These are phyloP conservation scores for Salix udensis DNA, from an alignment of 345 rosid species.

Conservation along the genomic window DNA sequence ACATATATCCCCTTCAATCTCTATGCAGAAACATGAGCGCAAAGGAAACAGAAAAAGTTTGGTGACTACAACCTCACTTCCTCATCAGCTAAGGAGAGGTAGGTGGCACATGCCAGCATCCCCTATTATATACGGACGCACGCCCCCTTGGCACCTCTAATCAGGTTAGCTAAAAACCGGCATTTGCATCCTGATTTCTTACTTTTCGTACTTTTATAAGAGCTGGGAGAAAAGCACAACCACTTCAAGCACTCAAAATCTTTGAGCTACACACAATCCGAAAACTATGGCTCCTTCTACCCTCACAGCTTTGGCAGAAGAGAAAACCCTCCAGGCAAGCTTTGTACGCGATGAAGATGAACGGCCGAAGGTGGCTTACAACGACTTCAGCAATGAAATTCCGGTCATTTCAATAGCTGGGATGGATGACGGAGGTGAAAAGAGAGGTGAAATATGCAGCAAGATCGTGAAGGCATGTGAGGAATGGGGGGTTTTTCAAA, in stretches of 20 bases:
- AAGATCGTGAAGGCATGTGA: conserved; percentile 89
- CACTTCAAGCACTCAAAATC: background rate
- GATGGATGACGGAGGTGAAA: conserved; percentile 53
- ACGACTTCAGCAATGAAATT: conserved; percentile 66
- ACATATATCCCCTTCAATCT: no score
- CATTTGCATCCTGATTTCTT: no score
- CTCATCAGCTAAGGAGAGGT: no score
- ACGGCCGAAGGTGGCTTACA: conserved; percentile 86
- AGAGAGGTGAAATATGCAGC: conserved; percentile 57
- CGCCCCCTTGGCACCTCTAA: no score
- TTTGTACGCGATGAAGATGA: conserved; percentile 88
- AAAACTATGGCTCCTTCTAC: conserved; percentile 58
- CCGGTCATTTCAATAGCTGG: conserved; percentile 81
- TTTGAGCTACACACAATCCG: background rate
- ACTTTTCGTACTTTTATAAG: no score
- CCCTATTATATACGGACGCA: no score
- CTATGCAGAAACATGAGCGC: no score
- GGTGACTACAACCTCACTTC: no score
- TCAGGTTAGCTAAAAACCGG: no score
- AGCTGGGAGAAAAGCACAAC: no score
- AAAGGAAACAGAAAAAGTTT: no score
- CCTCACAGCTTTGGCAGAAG: conserved; percentile 58
- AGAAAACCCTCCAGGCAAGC: conserved; percentile 52
- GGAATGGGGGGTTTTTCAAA: conserved; percentile 91
- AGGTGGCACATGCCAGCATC: no score